phyloP scores from a whole-genome alignment of 2,329 filamentous ascomycete genomes.

The Ilyonectria sp. region DNA sequence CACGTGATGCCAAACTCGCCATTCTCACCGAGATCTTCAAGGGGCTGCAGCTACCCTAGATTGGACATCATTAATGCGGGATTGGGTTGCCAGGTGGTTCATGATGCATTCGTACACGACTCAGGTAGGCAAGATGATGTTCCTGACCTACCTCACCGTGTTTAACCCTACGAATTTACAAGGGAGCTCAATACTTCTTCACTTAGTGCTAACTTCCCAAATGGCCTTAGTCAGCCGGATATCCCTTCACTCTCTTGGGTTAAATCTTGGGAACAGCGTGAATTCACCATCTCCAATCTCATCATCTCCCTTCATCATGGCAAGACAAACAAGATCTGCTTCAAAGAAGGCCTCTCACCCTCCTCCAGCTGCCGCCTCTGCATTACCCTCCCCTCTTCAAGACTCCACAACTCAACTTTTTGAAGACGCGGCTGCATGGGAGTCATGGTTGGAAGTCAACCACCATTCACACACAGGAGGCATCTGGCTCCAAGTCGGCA shows the following conservation, averaged over 20 bases:
- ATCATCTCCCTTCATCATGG: slow-evolving; percentile 29
- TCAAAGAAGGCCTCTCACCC: slow-evolving; percentile 25
- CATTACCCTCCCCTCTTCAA: rapidly evolving
- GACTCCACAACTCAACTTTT: slow-evolving; percentile 34
- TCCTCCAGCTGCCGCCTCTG: neutral
- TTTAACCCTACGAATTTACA: neutral
- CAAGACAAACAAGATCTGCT: slow-evolving; percentile 38
- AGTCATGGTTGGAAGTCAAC: slow-evolving; percentile 37
- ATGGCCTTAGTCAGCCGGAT: neutral
- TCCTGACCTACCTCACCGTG: neutral
- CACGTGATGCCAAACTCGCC: slow-evolving; percentile 24
- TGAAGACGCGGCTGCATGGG: slow-evolving; percentile 29
- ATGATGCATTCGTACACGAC: neutral
- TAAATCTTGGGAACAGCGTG: neutral
- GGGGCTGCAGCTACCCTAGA: slow-evolving; percentile 23
- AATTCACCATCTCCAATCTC: neutral
- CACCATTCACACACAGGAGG: slow-evolving; percentile 46
- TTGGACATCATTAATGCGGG: neutral
- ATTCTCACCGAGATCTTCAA: slow-evolving; percentile 20
- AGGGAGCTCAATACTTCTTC: neutral
- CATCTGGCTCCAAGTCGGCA: slow-evolving; percentile 65
- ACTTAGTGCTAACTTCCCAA: neutral
- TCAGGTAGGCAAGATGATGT: neutral
- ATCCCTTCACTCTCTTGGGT: neutral
- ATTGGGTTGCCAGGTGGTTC: neutral